phyloP scores from a whole-genome alignment of 805 yeast species.

The Peterozyma toletana region DNA sequence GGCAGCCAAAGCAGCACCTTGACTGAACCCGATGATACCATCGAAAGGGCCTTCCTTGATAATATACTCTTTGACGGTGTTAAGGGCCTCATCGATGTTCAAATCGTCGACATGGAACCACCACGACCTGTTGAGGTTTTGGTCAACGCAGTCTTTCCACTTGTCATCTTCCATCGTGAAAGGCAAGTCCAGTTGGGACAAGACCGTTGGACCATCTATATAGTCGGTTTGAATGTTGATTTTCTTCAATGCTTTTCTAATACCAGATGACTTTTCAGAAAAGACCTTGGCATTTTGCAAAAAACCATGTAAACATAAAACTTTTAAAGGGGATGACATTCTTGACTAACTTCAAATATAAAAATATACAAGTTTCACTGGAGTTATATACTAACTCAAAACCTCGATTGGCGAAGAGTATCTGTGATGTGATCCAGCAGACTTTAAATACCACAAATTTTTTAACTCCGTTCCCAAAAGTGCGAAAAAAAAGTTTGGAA shows the following conservation, averaged over 20 bases:
- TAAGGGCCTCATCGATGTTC: slow-evolving; percentile 38
- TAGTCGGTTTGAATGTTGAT: slow-evolving; percentile 55
- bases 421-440: too few species aligned
- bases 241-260: slow-evolving; percentile 58
- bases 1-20: slow-evolving; percentile 78
- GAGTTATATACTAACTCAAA: too few species aligned
- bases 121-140: slow-evolving; percentile 52
- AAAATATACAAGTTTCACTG: too few species aligned
- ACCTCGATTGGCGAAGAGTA: too few species aligned
- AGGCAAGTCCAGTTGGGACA: slow-evolving; percentile 58
- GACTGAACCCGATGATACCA: slow-evolving; percentile 78
- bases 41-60: slow-evolving; percentile 63
- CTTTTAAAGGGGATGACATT: slow-evolving; percentile 23
- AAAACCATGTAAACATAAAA: slow-evolving; percentile 75
- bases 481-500: too few species aligned
- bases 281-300: slow-evolving; percentile 68
- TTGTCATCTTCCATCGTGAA: slow-evolving; percentile 45
- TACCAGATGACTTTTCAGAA: slow-evolving; percentile 73
- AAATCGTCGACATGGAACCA: slow-evolving; percentile 52
- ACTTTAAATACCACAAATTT: too few species aligned
- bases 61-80: slow-evolving; percentile 41
- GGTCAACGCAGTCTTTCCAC: slow-evolving; percentile 34
- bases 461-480: too few species aligned
- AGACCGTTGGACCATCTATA: slow-evolving; percentile 59
- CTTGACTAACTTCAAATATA: neutral